phyloP scores from a whole-genome alignment of 2,329 filamentous ascomycete genomes.

The Aspergillus proliferans region DNA sequence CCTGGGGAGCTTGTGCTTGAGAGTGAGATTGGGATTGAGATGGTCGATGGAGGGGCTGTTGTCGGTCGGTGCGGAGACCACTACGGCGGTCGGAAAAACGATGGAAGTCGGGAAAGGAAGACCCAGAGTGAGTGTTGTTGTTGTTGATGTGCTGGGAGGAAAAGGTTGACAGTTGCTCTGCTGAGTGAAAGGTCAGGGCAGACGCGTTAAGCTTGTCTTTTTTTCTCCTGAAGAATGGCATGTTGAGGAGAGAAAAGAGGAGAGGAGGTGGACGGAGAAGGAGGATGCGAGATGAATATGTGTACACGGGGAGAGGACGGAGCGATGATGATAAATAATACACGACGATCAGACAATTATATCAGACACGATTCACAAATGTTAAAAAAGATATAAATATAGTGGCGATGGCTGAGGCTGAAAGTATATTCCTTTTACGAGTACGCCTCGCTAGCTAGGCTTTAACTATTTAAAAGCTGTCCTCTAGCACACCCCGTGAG shows the following conservation, averaged over 20 bases:
- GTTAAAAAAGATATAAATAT: no score
- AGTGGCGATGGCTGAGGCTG: no score
- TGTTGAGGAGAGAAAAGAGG: not conserved
- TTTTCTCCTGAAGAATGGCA: not conserved
- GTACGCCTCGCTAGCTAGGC: no score
- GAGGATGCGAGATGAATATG: not conserved
- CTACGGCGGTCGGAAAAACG: not conserved
- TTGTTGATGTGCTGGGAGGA: not conserved
- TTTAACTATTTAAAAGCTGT: no score
- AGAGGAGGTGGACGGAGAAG: not conserved
- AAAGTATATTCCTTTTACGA: no score
- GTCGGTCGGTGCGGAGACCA: not conserved
- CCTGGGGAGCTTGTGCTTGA: not conserved
- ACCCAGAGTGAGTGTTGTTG: not conserved
- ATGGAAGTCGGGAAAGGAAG: not conserved
- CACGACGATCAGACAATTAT: no score
- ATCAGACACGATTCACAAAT: no score
- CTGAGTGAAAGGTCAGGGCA: not conserved
- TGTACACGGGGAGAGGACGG: not conserved
- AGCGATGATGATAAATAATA: no score
- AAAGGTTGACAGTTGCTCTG: not conserved
- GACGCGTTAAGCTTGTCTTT: not conserved
- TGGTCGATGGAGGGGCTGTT: not conserved
- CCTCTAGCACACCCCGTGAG: slow-evolving; percentile 71
- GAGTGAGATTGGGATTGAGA: not conserved